Evolutionary conservation across 495 filamentous ascomycete species (phyloP), one percentile per base, ranked within the genome.

Genomic region (Xylaria bambusicola): DNA sequence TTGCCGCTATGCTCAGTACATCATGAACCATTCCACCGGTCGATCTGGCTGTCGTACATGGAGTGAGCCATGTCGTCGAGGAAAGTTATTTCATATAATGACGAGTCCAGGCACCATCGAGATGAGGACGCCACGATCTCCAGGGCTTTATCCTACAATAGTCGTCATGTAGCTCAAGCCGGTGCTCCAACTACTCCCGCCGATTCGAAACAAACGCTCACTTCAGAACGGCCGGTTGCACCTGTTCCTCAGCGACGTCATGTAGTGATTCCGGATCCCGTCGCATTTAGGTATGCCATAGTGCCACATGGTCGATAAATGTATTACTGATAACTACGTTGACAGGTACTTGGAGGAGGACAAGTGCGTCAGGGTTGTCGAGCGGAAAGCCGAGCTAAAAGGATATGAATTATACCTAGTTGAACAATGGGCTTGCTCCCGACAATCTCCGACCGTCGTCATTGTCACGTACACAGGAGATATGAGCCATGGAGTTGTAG

Each of bases 381-480:
- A 90, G 58, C 87, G 89, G 27, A 83, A 84, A 46, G 74, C 76
- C 47, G 74, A 78, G 29, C 81, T 98, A 20, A 72, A 85, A 47
- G 95, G 95, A 58, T 98, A 97, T 70, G 93, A 97, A 69, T 76
- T 93, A 49, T 98, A 98, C 75, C 73, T 98, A 35, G 92, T 98
- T 56, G 94, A 98, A 72, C 94, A 98, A 83, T 98, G 94, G 95
- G 91, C 91, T 10, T 97, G 92, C 71, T 97, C 93, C 7, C 85
- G 94, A 54, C 80, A 84, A 29, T 89, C 96, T 64, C 94, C 93
- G 6, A 96, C 93, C 24, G 90, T 94, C 61, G 84, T 96, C 26
- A 96, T 98, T 60, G 88, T 88, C 20, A 96, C 93, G 5, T 98
- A 94, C 71, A 97, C 95, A 0, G 95, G 94, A 17, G 89, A 97